Evolutionary conservation across 768 basidiomycete genomes (phyloP).

Genomic region (Rhizopogon vinicolor): DNA sequence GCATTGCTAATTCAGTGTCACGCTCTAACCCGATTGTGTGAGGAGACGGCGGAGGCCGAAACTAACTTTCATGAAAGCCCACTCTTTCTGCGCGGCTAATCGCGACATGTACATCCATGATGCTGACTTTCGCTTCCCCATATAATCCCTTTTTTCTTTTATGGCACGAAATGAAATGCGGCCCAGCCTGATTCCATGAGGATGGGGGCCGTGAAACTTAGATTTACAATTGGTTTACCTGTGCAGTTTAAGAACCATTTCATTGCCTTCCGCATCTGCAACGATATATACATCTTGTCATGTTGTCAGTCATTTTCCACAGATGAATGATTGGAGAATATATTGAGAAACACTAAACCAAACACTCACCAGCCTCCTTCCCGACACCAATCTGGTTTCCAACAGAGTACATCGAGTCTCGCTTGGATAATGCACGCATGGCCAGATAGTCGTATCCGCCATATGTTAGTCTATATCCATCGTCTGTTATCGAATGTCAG

Average conservation of each 20-base stretch:
- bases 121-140: slow-evolving; percentile 92
- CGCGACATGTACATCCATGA: slow-evolving; percentile 99
- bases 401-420: slow-evolving; percentile 84
- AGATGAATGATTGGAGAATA: background rate
- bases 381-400: slow-evolving; percentile 99
- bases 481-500: slow-evolving; percentile 51
- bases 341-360: background rate
- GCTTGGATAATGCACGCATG: slow-evolving; percentile 86
- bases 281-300: slow-evolving; percentile 82
- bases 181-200: slow-evolving; percentile 60
- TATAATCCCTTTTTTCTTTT: slow-evolving; percentile 94
- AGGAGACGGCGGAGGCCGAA: background rate
- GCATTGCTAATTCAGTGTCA: background rate
- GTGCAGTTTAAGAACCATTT: slow-evolving; percentile 92
- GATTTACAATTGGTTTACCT: slow-evolving; percentile 42
- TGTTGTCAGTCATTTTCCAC: background rate
- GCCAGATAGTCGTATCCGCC: slow-evolving; percentile 98
- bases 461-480: slow-evolving; percentile 95
- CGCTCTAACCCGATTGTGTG: background rate
- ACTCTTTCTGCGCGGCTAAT: slow-evolving; percentile 94
- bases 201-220: background rate
- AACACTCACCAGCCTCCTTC: slow-evolving; percentile 82
- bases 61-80: slow-evolving; percentile 94
- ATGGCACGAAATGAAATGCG: slow-evolving; percentile 97
- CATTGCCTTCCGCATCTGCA: slow-evolving; percentile 76